Evolutionary conservation across 2,329 filamentous ascomycete species (phyloP).

Genomic region (Fusarium sp.): DNA sequence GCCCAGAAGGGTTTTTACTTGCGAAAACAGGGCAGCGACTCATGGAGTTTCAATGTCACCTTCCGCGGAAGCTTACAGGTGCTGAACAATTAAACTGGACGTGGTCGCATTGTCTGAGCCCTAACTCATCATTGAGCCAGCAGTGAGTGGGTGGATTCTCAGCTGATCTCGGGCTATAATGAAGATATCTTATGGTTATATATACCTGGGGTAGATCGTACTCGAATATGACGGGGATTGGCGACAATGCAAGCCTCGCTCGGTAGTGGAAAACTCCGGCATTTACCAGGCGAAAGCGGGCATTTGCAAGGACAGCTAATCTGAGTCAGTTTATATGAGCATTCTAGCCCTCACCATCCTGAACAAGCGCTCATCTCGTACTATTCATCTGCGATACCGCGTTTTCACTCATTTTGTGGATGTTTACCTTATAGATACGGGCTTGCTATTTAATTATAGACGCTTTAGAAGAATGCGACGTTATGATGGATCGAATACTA

Average conservation of each 20-base stretch:
- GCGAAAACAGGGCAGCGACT: neutral
- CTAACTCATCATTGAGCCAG: neutral
- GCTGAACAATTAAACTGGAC: neutral
- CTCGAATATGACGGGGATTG: neutral
- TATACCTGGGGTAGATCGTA: neutral
- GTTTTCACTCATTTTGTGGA: too few relatives aligned
- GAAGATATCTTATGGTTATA: neutral
- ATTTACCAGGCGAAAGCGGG: neutral
- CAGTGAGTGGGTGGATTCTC: neutral
- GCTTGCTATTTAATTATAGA: too few relatives aligned
- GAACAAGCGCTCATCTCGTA: neutral
- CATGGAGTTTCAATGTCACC: neutral
- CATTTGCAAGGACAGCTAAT: neutral
- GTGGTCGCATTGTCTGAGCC: neutral
- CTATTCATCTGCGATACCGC: too few relatives aligned
- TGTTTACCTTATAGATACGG: neutral
- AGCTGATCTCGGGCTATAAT: neutral
- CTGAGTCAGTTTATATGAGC: neutral
- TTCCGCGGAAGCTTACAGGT: neutral
- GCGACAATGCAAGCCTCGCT: neutral
- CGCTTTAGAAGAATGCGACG: too few relatives aligned
- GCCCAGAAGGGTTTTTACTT: neutral
- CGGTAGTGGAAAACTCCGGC: neutral
- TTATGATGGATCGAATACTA: too few relatives aligned
- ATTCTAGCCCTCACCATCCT: neutral